Conservation (phyloP, 2,329 filamentous ascomycete species). For the Aspergillus ochraceoroseus region DNA sequence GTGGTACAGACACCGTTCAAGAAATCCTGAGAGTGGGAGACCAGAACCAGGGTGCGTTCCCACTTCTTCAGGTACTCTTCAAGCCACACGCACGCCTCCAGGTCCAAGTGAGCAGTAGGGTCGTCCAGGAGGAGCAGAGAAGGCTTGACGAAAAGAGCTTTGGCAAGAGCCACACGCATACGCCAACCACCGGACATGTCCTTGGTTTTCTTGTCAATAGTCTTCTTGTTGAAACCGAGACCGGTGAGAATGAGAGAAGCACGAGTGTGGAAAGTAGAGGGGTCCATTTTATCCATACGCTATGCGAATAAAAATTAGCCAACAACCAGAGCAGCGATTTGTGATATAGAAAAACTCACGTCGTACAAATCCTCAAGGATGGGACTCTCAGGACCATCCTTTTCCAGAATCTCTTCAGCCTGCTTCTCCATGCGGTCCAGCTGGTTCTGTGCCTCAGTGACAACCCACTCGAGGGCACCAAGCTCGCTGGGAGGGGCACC, state of each 20-base stretch:
- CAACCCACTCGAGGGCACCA: slow-evolving; percentile 95
- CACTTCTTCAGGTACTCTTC: slow-evolving; percentile 99
- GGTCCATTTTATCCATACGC: slow-evolving; percentile 99
- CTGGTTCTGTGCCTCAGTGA: slow-evolving; percentile 88
- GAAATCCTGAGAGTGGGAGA: slow-evolving; percentile 98
- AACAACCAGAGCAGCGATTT: not conserved
- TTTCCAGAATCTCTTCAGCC: slow-evolving; percentile 85
- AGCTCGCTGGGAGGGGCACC: slow-evolving; percentile 84
- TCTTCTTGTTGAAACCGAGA: slow-evolving; percentile 98
- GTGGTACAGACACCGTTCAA: slow-evolving; percentile 95
- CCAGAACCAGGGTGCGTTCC: slow-evolving; percentile 92
- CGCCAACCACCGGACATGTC: slow-evolving; percentile 99
- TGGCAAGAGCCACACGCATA: slow-evolving; percentile 97
- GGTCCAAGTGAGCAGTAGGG: slow-evolving; percentile 97
- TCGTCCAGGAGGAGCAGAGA: slow-evolving; percentile 94
- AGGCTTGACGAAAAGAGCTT: slow-evolving; percentile 97
- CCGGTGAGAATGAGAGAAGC: slow-evolving; percentile 95
- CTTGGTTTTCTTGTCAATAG: slow-evolving; percentile 99
- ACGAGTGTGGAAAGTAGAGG: slow-evolving; percentile 91
- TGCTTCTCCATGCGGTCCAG: slow-evolving; percentile 82
- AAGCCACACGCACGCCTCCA: slow-evolving; percentile 98
- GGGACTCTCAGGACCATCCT: slow-evolving; percentile 84
- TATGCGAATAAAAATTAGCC: slow-evolving; percentile 40
- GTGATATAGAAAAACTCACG: slow-evolving; percentile 51
- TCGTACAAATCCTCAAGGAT: slow-evolving; percentile 93